These are phyloP conservation scores for Trichoderma gamsii DNA, from an alignment of 495 filamentous ascomycete genomes.

Conservation along the genomic window DNA sequence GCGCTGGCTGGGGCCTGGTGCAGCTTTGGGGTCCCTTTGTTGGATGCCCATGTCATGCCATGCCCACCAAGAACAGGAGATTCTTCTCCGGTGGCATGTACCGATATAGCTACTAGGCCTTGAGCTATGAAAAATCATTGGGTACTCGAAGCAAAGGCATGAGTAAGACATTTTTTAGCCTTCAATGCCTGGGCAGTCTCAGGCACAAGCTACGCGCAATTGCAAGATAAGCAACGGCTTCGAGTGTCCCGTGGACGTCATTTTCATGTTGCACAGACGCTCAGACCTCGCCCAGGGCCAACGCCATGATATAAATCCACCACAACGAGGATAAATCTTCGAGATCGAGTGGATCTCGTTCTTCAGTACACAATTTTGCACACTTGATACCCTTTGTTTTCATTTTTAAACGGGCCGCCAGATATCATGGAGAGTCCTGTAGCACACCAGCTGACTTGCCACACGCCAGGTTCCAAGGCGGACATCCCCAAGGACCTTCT, in stretches of 20 bases:
- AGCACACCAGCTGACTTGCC: not conserved
- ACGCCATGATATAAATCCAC: not conserved
- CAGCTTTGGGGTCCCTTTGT: not conserved
- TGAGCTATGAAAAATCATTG: not conserved
- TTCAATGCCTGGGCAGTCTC: not conserved
- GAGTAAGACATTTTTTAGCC: not conserved
- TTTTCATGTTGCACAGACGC: not conserved
- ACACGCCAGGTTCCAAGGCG: constrained; percentile 30
- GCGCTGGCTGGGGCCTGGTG: not conserved
- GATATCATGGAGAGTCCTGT: not conserved
- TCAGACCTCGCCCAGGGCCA: not conserved
- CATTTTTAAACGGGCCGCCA: not conserved
- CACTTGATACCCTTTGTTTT: not conserved
- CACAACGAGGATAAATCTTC: not conserved
- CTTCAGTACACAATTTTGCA: no score
- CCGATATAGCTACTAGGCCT: not conserved
- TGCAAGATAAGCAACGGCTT: not conserved
- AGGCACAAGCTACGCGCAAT: not conserved
- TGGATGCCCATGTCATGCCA: not conserved
- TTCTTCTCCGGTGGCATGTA: not conserved
- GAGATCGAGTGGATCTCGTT: not conserved
- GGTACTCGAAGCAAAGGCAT: not conserved
- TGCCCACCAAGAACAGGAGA: not conserved
- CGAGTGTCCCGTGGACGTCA: not conserved
- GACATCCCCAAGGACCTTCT: constrained; percentile 74